Percentiles rank a stretch among this genome's conserved stretches.
phyloP scores from a whole-genome alignment of 352 stramenopile genomes.

The Phytophthora tubulina region DNA sequence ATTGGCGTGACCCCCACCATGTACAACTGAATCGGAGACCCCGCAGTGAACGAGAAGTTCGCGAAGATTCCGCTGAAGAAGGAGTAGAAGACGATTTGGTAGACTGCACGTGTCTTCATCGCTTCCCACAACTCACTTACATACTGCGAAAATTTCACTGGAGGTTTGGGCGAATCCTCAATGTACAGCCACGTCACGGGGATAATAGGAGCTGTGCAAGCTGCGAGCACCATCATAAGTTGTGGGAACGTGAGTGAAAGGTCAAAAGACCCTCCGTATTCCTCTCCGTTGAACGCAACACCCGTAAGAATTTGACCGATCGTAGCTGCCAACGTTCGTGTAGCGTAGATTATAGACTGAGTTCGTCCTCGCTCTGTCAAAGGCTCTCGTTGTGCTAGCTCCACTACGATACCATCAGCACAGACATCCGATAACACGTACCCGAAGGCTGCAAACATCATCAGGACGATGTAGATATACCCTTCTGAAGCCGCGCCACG shows the following conservation, averaged over 20 bases:
- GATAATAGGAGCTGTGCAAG: not conserved
- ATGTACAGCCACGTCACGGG: constrained; percentile 2
- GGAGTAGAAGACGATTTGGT: constrained; percentile 55
- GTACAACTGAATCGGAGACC: constrained; percentile 39
- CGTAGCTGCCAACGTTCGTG: constrained; percentile 42
- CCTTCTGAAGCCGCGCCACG: constrained; percentile 27
- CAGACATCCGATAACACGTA: constrained; percentile 52
- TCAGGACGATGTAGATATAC: constrained; percentile 45
- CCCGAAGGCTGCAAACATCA: constrained; percentile 57
- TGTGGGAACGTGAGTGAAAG: constrained; percentile 47
- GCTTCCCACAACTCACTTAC: constrained; percentile 45
- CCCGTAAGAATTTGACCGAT: constrained; percentile 43
- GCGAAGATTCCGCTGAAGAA: constrained; percentile 54
- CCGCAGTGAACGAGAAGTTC: constrained; percentile 40
- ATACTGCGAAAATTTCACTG: constrained; percentile 20
- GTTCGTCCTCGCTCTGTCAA: constrained; percentile 41
- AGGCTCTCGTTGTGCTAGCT: constrained; percentile 52
- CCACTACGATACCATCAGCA: constrained; percentile 59
- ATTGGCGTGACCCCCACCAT: constrained; percentile 46
- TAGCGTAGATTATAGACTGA: constrained; percentile 47
- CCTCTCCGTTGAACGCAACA: constrained; percentile 42
- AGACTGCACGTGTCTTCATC: constrained; percentile 45
- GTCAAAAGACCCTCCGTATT: constrained; percentile 45
- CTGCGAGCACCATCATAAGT: constrained; percentile 39
- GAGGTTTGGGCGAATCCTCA: not conserved